Conservation (phyloP, 2,329 filamentous ascomycete genomes). For the Alternaria gaisen region DNA sequence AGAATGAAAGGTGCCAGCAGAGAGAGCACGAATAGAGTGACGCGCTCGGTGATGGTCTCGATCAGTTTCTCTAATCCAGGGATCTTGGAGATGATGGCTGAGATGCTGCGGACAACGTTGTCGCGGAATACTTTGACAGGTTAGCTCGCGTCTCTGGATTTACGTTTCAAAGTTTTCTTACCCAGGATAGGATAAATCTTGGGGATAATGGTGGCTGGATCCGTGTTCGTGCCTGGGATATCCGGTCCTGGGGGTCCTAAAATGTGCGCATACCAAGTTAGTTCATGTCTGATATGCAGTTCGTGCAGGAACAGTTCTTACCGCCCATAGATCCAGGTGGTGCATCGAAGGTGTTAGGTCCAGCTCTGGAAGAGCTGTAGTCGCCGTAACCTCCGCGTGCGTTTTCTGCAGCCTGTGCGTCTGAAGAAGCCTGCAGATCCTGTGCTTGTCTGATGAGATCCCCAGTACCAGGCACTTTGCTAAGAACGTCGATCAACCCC, state of each 20-base stretch:
- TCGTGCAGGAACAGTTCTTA: background rate
- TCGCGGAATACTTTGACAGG: conserved; percentile 76
- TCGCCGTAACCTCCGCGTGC: conserved; percentile 53
- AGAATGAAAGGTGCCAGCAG: conserved; percentile 90
- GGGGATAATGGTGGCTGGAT: conserved; percentile 59
- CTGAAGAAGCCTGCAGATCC: conserved; percentile 57
- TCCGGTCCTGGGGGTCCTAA: conserved; percentile 55
- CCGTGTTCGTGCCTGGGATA: conserved; percentile 82
- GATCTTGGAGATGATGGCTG: conserved; percentile 85
- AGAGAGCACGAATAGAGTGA: conserved; percentile 91
- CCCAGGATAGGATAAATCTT: conserved; percentile 90
- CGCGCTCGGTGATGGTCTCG: conserved; percentile 90
- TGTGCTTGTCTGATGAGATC: conserved; percentile 58
- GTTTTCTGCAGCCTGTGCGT: conserved; percentile 57
- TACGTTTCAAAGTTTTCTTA: background rate
- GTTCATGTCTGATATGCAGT: background rate
- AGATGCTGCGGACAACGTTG: conserved; percentile 89
- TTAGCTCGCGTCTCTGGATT: background rate
- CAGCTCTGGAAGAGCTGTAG: conserved; percentile 51
- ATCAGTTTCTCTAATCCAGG: conserved; percentile 89
- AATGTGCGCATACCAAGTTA: background rate
- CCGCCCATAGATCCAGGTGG: conserved; percentile 56
- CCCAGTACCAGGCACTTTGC: conserved; percentile 72
- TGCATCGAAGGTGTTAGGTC: conserved; percentile 49
- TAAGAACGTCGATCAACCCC: conserved; percentile 73